Percentiles rank a stretch among this genome's conserved stretches.
Conservation (phyloP, 345 rosid genomes). For the Raphanus raphanistrum region DNA sequence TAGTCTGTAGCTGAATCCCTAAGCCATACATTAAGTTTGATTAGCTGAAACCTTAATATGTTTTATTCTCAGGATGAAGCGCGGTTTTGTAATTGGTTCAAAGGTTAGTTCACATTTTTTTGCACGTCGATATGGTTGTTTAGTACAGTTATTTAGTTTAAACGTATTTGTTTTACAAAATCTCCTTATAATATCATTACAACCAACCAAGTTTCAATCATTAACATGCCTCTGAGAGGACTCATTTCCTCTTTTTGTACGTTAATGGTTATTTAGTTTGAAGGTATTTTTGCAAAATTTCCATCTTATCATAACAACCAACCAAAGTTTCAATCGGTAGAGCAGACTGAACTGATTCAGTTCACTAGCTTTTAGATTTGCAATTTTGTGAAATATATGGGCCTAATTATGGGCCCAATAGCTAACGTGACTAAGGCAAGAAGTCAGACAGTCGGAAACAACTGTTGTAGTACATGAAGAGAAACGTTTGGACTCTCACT, state of each 20-base stretch:
- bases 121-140: neutral
- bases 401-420: neutral
- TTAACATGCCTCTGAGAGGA: neutral
- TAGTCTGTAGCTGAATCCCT: neutral
- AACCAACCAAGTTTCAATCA: neutral
- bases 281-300: neutral
- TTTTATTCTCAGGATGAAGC: neutral
- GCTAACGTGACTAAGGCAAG: neutral
- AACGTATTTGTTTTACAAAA: neutral
- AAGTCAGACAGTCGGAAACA: neutral
- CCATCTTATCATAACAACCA: neutral
- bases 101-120: neutral
- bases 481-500: neutral
- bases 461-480: neutral
- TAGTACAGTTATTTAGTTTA: neutral
- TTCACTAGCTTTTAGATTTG: neutral
- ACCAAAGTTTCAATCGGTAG: neutral
- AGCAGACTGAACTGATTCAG: neutral
- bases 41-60: neutral
- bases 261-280: neutral
- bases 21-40: neutral
- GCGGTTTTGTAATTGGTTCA: neutral
- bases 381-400: neutral
- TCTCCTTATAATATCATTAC: neutral
- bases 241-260: neutral